Evolutionary conservation across 2,329 filamentous ascomycete species (phyloP).

Genomic region (Arthroderma sp.): DNA sequence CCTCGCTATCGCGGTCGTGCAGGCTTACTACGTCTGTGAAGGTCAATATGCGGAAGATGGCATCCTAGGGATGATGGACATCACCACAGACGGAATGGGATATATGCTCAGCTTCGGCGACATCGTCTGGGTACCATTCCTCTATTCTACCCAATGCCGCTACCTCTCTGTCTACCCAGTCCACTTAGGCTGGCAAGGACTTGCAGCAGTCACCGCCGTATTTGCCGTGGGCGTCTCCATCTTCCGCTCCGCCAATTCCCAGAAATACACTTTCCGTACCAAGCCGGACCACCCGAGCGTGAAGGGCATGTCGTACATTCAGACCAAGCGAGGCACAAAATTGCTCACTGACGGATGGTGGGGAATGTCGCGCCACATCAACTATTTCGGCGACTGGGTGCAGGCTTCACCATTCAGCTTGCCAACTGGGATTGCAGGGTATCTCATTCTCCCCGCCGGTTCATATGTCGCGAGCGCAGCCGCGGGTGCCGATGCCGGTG

Average conservation of each 20-base stretch:
- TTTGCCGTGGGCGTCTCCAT: slow-evolving; percentile 69
- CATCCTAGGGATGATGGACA: slow-evolving; percentile 86
- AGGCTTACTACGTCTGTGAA: slow-evolving; percentile 74
- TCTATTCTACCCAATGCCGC: slow-evolving; percentile 70
- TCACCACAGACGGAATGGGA: slow-evolving; percentile 84
- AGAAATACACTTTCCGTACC: slow-evolving; percentile 89
- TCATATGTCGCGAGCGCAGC: neutral
- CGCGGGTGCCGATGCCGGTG: neutral
- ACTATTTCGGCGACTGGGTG: slow-evolving; percentile 14
- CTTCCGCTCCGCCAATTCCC: slow-evolving; percentile 84
- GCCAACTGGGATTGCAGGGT: slow-evolving; percentile 12
- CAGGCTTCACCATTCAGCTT: slow-evolving; percentile 11
- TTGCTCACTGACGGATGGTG: slow-evolving; percentile 12
- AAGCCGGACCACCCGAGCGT: slow-evolving; percentile 70
- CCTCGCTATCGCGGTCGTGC: slow-evolving; percentile 61
- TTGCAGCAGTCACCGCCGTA: slow-evolving; percentile 52
- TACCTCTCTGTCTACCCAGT: slow-evolving; percentile 76
- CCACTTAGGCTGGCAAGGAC: slow-evolving; percentile 56
- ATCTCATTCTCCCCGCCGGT: slow-evolving; percentile 8
- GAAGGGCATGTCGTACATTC: slow-evolving; percentile 68
- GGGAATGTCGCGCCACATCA: slow-evolving; percentile 12
- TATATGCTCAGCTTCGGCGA: slow-evolving; percentile 93
- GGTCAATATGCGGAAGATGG: slow-evolving; percentile 76
- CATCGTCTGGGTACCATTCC: slow-evolving; percentile 81
- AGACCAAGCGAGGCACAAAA: slow-evolving; percentile 40